Percentiles rank a stretch among this genome's conserved stretches.
Evolutionary conservation across 768 basidiomycete species (phyloP).

Genomic region (Collybia sordida): DNA sequence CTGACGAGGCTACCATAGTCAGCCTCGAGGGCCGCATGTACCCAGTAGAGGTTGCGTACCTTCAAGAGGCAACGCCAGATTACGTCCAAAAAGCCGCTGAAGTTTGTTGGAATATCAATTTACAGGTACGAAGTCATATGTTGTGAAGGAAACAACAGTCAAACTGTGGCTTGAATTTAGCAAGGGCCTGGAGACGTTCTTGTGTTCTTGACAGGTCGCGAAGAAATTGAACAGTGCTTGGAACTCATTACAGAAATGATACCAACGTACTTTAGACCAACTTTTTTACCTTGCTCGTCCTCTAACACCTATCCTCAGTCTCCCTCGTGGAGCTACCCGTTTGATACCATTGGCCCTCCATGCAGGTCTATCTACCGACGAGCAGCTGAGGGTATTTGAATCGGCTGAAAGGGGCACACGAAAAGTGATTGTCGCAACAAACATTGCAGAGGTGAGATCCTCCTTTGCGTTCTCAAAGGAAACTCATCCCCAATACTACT

Average conservation of each 20-base stretch:
- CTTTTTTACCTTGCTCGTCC: not conserved
- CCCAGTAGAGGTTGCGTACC: constrained; percentile 91
- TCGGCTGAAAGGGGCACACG: constrained; percentile 71
- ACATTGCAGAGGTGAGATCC: constrained; percentile 82
- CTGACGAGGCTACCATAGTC: constrained; percentile 77
- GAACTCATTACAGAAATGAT: constrained; percentile 79
- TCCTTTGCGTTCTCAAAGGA: not conserved
- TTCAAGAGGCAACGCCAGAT: constrained; percentile 73
- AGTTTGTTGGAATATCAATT: constrained; percentile 78
- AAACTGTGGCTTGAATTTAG: constrained; percentile 35
- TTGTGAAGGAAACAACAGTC: not conserved
- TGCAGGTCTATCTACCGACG: constrained; percentile 84
- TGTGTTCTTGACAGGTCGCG: constrained; percentile 91
- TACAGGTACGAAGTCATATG: constrained; percentile 52
- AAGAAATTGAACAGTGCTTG: constrained; percentile 91
- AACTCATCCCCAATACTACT: not conserved
- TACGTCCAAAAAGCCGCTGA: constrained; percentile 83
- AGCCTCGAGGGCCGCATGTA: constrained; percentile 93
- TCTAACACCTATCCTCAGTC: constrained; percentile 26
- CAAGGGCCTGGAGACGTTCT: constrained; percentile 87
- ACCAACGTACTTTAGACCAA: constrained; percentile 49
- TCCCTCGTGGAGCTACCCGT: constrained; percentile 53
- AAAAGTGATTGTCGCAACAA: constrained; percentile 92
- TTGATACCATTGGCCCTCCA: constrained; percentile 78
- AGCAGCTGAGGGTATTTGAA: constrained; percentile 86